Percentiles rank a stretch among this genome's conserved stretches.
phyloP scores from a whole-genome alignment of 148 eudicot species.

The Diospyros kaki region DNA sequence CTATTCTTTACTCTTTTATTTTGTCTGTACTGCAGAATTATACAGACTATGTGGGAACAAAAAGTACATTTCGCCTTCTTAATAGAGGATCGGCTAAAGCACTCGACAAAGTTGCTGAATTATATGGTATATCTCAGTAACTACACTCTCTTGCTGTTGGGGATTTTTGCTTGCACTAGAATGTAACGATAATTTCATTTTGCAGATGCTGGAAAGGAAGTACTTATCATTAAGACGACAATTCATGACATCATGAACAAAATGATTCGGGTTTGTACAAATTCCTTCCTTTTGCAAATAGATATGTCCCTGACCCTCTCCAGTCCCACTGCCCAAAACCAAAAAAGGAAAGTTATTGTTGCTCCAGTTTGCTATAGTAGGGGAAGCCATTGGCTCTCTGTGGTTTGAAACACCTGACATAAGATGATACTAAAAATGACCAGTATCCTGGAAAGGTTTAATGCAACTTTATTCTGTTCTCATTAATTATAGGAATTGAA shows the following conservation, averaged over 20 bases:
- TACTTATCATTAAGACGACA: slow-evolving; percentile 81
- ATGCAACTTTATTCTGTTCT: not conserved
- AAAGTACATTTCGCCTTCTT: slow-evolving; percentile 94
- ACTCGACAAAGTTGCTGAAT: slow-evolving; percentile 95
- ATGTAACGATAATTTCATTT: not conserved
- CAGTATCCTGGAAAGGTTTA: no score
- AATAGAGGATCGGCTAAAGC: slow-evolving; percentile 99
- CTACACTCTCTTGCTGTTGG: slow-evolving; percentile 1
- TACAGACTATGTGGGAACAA: slow-evolving; percentile 81
- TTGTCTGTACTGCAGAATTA: slow-evolving; percentile 55
- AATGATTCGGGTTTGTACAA: slow-evolving; percentile 77
- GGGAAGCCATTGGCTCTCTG: not conserved
- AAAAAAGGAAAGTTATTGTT: not conserved
- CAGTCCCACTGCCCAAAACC: not conserved
- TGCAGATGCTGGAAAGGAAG: slow-evolving; percentile 93
- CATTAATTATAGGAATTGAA: no score
- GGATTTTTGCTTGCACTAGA: no score
- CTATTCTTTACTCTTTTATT: slow-evolving; percentile 1
- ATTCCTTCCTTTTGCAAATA: not conserved
- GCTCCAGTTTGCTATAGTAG: not conserved
- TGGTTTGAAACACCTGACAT: not conserved
- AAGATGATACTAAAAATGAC: not conserved
- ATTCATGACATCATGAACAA: slow-evolving; percentile 98
- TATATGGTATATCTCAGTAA: slow-evolving; percentile 65
- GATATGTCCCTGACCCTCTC: not conserved